phyloP scores from a whole-genome alignment of 169 alveolate species.

The Eimeria necatrix region DNA sequence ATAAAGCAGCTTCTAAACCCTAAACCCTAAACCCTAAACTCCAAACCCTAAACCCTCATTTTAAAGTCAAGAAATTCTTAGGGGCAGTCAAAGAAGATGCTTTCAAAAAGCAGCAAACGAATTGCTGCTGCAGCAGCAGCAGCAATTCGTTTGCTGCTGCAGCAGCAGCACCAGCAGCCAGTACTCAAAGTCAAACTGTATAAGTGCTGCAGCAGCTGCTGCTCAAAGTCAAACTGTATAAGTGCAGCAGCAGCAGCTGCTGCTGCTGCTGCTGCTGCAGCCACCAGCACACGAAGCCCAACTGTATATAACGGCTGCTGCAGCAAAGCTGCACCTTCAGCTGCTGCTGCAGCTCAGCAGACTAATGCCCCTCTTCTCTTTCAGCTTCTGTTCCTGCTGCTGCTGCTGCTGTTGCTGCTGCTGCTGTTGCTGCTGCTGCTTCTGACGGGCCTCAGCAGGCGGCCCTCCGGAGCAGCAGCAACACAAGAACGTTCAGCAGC shows the following conservation, averaged over 20 bases:
- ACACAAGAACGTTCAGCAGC: background rate
- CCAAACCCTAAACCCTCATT: too few species aligned
- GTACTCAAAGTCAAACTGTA: background rate
- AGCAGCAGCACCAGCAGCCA: background rate
- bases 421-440: slow-evolving; percentile 55
- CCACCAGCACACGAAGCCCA: background rate
- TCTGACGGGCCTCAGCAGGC: slow-evolving; percentile 15
- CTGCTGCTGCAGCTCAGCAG: too few species aligned
- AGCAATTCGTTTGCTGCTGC: background rate
- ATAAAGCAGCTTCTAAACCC: too few species aligned
- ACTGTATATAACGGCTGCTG: background rate
- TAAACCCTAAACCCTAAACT: too few species aligned
- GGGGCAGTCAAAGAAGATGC: too few species aligned
- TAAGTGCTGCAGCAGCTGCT: background rate
- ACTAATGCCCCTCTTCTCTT: too few species aligned
- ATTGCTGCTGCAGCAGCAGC: background rate
- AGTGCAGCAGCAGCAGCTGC: background rate
- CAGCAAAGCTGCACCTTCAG: too few species aligned
- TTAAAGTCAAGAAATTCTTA: too few species aligned
- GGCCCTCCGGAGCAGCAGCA: slow-evolving; percentile 43
- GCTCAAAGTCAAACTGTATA: background rate
- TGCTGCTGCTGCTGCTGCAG: background rate
- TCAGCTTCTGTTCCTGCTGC: background rate
- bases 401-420: slow-evolving; percentile 62
- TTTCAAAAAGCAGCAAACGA: background rate